Conservation (phyloP, 768 basidiomycete species). For the Termitomyces sp. region DNA sequence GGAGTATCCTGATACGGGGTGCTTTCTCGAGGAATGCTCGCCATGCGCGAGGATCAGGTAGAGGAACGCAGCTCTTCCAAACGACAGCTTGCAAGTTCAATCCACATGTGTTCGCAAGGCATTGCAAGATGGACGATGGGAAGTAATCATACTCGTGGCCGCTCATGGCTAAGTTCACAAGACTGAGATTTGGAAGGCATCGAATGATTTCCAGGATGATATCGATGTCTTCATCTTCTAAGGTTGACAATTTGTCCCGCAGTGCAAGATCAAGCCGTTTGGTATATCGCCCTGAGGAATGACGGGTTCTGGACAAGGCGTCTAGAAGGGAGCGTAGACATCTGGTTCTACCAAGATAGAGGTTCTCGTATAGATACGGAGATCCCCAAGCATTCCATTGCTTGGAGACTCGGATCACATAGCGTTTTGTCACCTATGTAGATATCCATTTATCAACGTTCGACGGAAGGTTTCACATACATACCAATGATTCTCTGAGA, state of each 20-base stretch:
- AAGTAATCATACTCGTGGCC: too few species aligned
- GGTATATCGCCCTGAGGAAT: constrained; percentile 9
- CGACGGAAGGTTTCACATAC: background rate
- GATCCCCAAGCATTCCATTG: constrained; percentile 19
- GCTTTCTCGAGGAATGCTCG: constrained; percentile 9
- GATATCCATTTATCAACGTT: background rate
- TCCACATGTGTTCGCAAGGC: constrained; percentile 5
- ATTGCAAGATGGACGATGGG: constrained; percentile 1
- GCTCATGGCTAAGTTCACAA: constrained; percentile 9
- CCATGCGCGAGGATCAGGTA: constrained; percentile 1
- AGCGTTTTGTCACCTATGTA: constrained; percentile 21
- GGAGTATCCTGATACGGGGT: constrained; percentile 5
- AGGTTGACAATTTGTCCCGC: constrained; percentile 5
- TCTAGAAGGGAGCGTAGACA: constrained; percentile 8
- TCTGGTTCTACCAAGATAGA: constrained; percentile 14
- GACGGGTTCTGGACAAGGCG: constrained; percentile 4
- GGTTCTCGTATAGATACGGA: constrained; percentile 23
- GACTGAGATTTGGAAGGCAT: constrained; percentile 16
- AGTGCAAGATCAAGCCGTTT: constrained; percentile 19
- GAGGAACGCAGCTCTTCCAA: background rate
- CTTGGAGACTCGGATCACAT: constrained; percentile 23
- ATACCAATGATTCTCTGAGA: constrained; percentile 21
- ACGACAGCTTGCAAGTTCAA: constrained; percentile 8
- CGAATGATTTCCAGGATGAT: constrained; percentile 10
- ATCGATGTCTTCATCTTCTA: background rate